Evolutionary conservation across 1,139 yeast genomes (phyloP).

Genomic region (Scheffersomyces illinoinensis): DNA sequence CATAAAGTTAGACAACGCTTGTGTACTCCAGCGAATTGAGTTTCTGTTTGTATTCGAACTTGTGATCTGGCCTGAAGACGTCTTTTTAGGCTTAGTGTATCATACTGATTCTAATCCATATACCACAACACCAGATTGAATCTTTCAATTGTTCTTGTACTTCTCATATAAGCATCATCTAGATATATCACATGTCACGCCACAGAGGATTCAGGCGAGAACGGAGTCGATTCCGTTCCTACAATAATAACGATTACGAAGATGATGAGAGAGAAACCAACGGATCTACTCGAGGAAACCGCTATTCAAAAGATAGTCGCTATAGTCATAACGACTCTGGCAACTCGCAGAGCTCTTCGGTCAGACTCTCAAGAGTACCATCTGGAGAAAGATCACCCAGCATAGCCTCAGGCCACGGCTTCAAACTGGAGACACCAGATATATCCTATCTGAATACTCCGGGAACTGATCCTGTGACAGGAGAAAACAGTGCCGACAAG

Average conservation of each 20-base stretch:
- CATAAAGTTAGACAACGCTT: background rate
- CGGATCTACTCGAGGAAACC: background rate
- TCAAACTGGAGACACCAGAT: background rate
- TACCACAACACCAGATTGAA: background rate
- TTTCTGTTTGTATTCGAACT: background rate
- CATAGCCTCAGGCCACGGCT: background rate
- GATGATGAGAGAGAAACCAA: background rate
- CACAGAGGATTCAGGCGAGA: background rate
- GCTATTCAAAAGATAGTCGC: background rate
- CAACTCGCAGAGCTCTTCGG: background rate
- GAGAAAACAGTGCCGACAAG: constrained; percentile 33
- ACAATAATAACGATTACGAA: background rate
- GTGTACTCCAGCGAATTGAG: background rate
- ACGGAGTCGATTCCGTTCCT: background rate
- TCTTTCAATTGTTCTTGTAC: background rate
- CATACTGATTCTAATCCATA: background rate
- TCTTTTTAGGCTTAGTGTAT: background rate
- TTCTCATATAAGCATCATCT: background rate
- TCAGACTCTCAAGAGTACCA: background rate
- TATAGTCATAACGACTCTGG: background rate
- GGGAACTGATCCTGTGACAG: constrained; percentile 37
- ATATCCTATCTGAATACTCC: background rate
- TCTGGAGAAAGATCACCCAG: background rate
- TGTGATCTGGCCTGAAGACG: background rate
- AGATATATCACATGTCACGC: background rate